Base-by-base conservation (phyloP, 371 early-diverging fungal genomes). In the Rhizopus arrhizus region DNA sequence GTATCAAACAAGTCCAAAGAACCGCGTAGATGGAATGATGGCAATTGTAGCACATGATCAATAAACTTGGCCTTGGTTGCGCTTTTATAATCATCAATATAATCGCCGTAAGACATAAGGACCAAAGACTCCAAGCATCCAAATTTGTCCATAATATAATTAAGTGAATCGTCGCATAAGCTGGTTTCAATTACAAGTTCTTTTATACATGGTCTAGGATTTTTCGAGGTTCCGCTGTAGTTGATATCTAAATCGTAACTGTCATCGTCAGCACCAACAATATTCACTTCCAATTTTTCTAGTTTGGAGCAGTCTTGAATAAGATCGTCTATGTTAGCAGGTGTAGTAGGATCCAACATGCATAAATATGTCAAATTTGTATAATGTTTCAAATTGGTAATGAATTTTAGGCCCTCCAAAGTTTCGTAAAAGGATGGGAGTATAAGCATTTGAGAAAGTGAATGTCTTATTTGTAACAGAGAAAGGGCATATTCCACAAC, bases 91-190 rank as follows among this genome's bases (percentile, higher is more conserved):
- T 43, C n/a, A n/a, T 6, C n/a, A 15, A 2, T 5, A 15, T 6
- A 43, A 15, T 43, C 43, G 2, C n/a, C 6, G n/a, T 43, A 43
- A 6, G n/a, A n/a, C 6, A 6, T 11, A 5, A 43, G n/a, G 12
- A n/a, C 6, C 43, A 43, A n/a, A 6, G 11, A n/a, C 6, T 43
- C 43, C 15, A 43, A 15, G 6, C n/a, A 43, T 10, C n/a, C 15
- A 43, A 43, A 43, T n/a, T 43, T 43, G 11, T 15, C 15, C 43
- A 43, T 43, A 15, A 43, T 43, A n/a, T 43, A 43, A 15, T 43
- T 43, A 6, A 43, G 15, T 15, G 43, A 11, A n/a, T 43, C n/a
- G n/a, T 6, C 11, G 15, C 15, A 10, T 6, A 43, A 29, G 5
- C 6, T 1, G 7, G 29, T 29, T 10, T 49, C 50, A 8, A 32